A percentile compares a stretch with the other conserved stretches of the same genome.
These are phyloP conservation scores for Colletotrichum siamense DNA, from an alignment of 2,329 filamentous ascomycete genomes.

Conservation along the genomic window DNA sequence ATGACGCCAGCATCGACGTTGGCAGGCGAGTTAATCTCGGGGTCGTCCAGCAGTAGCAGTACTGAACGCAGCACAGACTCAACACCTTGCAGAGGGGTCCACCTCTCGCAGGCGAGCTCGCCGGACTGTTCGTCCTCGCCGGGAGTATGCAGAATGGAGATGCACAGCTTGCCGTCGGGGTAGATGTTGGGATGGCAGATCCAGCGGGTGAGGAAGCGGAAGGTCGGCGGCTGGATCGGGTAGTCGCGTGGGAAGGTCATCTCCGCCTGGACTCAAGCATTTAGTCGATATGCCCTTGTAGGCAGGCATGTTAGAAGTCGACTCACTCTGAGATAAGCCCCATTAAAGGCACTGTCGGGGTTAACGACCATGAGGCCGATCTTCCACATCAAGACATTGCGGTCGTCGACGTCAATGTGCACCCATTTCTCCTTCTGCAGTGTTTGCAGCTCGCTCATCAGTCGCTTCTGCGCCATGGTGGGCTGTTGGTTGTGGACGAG, in stretches of 20 bases:
- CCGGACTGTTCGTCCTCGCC: constrained; percentile 94
- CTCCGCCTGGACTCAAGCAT: constrained; percentile 60
- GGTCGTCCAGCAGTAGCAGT: constrained; percentile 88
- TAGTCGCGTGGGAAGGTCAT: constrained; percentile 91
- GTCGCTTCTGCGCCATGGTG: constrained; percentile 68
- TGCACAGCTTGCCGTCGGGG: constrained; percentile 87
- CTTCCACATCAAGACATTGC: constrained; percentile 88
- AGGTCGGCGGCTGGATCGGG: constrained; percentile 86
- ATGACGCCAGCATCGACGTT: constrained; percentile 93
- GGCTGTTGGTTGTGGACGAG: neutral
- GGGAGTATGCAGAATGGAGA: constrained; percentile 92
- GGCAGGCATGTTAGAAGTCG: neutral
- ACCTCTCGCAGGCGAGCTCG: constrained; percentile 87
- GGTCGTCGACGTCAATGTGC: constrained; percentile 82
- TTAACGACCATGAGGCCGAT: constrained; percentile 93
- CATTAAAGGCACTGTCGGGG: constrained; percentile 88
- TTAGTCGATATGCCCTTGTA: neutral
- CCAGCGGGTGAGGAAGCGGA: constrained; percentile 77
- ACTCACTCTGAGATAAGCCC: constrained; percentile 81
- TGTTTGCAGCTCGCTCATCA: constrained; percentile 87
- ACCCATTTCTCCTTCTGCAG: constrained; percentile 93
- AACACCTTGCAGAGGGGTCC: constrained; percentile 92
- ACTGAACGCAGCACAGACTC: constrained; percentile 95
- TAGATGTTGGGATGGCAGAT: constrained; percentile 97
- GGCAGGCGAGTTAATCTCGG: constrained; percentile 90